These are phyloP conservation scores for Backusella australiensis DNA, from an alignment of 192 early-diverging fungal genomes.

Conservation along the genomic window DNA sequence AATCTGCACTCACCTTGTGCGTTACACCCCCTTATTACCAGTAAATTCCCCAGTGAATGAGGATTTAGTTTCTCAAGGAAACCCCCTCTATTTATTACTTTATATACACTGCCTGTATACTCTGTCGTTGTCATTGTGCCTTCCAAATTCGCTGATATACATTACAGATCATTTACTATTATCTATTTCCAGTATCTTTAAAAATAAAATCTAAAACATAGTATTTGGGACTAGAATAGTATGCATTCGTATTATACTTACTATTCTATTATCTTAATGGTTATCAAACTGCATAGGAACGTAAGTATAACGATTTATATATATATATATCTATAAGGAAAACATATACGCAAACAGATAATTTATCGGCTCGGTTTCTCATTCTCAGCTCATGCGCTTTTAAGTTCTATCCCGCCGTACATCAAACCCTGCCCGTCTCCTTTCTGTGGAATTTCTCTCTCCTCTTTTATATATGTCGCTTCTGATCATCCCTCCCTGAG, in stretches of 20 bases:
- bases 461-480: neutral
- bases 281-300: neutral
- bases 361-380: slow-evolving; percentile 1
- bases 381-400: neutral
- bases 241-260: neutral
- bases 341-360: neutral
- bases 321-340: neutral
- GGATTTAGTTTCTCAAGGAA: neutral
- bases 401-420: slow-evolving; percentile 15
- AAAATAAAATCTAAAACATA: neutral
- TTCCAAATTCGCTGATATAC: neutral
- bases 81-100: neutral
- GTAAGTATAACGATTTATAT: neutral
- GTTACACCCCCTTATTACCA: neutral
- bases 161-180: neutral
- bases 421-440: slow-evolving; percentile 10
- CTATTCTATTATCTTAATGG: neutral
- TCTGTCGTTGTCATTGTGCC: slow-evolving; percentile 10
- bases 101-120: neutral
- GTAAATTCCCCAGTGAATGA: neutral
- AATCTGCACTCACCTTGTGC: neutral
- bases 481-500: slow-evolving; percentile 3
- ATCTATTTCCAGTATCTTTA: neutral
- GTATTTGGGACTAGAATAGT: neutral
- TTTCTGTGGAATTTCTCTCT: slow-evolving; percentile 12